Base-by-base conservation (phyloP, 306 rosid species). In the Adenanthera pavonina region DNA sequence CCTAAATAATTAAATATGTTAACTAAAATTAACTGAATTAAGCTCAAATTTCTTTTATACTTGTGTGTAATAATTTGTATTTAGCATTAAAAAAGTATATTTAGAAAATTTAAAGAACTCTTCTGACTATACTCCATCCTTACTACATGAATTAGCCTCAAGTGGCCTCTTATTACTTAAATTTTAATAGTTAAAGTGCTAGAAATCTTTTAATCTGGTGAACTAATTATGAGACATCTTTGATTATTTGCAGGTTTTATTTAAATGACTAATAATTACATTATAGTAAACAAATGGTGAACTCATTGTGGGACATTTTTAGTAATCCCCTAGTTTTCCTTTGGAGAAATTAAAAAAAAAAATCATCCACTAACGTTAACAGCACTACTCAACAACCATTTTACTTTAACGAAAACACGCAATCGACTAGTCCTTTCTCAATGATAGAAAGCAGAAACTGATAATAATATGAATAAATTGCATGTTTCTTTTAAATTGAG, bases 231-330 rank as follows among this genome's bases (percentile, higher is more conserved):
- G 30, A 25, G 30, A 25, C 30, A 25, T 3, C 19, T 16, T 52
- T 49, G 14, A 49, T 49, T 49, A 49, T 49, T 3, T 49, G 54
- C 14, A 33, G 61, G 61, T 54, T 54, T 54, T 54, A 16, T 54
- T 17, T 54, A 30, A 66, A 30, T 9, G 35, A 40, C 46, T 64
- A 64, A 15, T 44, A 54, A 54, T 53, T 9, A 33, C 49, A 33
- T 49, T 77, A n/a, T 77, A 64, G 56, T 7, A 69, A 69, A 62
- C 47, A 57, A 59, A 44, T n/a, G 44, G 34, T 59, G 52, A 19
- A 41, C 3, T 15, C 52, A 7, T 61, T 51, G 7, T 14, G 30
- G 16, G 8, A n/a, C 78, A 17, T 76, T 33, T 46, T 17, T 48
- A 30, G 48, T 19, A 53, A 35, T 10, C n/a, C 5, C 10, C 66